Evolutionary conservation across 805 yeast species (phyloP), one percentile per base, ranked within the genome.

Genomic region (Tetrapisispora iriomotensis): DNA sequence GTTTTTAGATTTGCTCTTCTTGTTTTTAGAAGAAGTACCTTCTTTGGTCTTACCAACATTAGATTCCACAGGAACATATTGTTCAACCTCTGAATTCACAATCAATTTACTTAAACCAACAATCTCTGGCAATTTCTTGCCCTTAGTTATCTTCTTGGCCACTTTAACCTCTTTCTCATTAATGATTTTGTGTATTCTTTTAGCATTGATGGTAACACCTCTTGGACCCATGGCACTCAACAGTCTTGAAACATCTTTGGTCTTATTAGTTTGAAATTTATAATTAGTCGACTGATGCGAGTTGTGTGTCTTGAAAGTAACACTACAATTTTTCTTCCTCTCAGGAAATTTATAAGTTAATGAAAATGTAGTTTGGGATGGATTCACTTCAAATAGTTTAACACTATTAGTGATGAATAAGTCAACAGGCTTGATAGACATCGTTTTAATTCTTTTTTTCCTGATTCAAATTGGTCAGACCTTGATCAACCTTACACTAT

Each of bases 181-280:
- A 8, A 3, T 13, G 24, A 23, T 23, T 23, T 33, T 33, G 14
- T 33, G 36, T 23, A 33, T 45, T 39, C 45, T 50, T 3, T 49
- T 49, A n/a, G 50, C 46, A 15, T 46, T 44, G 10, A 58, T 44
- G 13, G 61, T 45, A 37, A 78, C 80, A 4, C 79, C 79, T 39
- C 69, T 64, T 5, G 87, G 87, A 0, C 94, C 94, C 35, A 86
- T 53, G 6, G 83, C 81, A 36, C 83, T 73, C 55, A 83, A 62
- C 18, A 86, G 54, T 47, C 88, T 71, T 19, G 84, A 76, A 33
- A 87, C 71, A 57, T 86, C 94, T 55, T 85, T 84, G 35, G 70
- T 61, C 47, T 79, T 79, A 45, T 65, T 63, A 1, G 90, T 77
- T 43, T 65, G 67, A 54, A 68, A 75, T 44, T 68, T 70, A 58